These are phyloP conservation scores for Fusarium pseudograminearum DNA, from an alignment of 2,329 filamentous ascomycete species.

Conservation along the genomic window DNA sequence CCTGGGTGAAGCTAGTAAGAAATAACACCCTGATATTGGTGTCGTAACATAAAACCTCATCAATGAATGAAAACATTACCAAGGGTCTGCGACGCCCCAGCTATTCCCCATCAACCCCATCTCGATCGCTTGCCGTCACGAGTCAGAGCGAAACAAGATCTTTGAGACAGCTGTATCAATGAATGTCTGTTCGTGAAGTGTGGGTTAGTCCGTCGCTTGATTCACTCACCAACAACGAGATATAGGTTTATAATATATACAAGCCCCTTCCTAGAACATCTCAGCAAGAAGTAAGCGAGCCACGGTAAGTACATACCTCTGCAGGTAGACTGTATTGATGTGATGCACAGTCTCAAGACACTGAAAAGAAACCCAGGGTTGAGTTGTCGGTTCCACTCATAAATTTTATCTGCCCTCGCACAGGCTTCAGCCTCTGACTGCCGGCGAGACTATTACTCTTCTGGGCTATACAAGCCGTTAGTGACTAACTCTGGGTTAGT, in stretches of 20 bases:
- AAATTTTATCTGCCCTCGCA: not conserved
- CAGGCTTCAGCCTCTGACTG: slow-evolving; percentile 2
- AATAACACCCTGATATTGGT: not conserved
- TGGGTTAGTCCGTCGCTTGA: not conserved
- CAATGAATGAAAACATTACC: not conserved
- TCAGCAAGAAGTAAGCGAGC: not conserved
- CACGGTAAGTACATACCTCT: not conserved
- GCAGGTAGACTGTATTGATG: not conserved
- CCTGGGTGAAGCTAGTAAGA: slow-evolving; percentile 23
- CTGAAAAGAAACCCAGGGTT: not conserved
- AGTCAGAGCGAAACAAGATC: not conserved
- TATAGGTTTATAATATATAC: not conserved
- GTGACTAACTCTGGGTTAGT: slow-evolving; percentile 2
- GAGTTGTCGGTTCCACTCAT: slow-evolving; percentile 5
- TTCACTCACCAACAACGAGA: not conserved
- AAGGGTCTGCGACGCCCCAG: not conserved
- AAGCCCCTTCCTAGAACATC: slow-evolving; percentile 8
- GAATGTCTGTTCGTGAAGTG: not conserved
- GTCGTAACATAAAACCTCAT: not conserved
- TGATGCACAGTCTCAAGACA: not conserved
- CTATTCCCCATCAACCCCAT: not conserved
- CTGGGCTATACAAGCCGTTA: not conserved
- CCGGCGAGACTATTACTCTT: not conserved
- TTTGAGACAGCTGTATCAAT: not conserved
- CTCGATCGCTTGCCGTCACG: not conserved